Base-by-base conservation (phyloP, 2,329 filamentous ascomycete species). In the Balansia obtecta region DNA sequence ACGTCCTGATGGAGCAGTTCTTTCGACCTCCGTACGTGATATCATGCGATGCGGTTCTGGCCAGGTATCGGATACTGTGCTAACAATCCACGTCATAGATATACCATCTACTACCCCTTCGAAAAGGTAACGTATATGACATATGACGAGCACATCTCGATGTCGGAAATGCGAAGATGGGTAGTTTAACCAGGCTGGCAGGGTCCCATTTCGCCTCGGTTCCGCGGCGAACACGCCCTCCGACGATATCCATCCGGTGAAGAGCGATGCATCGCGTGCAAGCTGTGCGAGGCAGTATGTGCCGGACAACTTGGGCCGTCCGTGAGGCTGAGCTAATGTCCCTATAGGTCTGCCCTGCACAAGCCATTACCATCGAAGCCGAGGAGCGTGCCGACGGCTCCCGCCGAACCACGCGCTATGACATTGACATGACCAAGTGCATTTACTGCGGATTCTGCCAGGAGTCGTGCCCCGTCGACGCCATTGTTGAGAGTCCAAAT, bases 371-470 rank as follows among this genome's bases (percentile, higher is more conserved):
- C 49, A 98, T 98, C 62, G 93, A 98, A 74, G 93, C 93, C 51
- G 93, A 98, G 71, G 93, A 98, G 77, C 89, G 93, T 66, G 88
- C 87, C 64, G 93, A 98, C 63, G 93, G 93, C 56, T 94, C 88
- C 64, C 83, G 93, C 70, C 83, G 93, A 66, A 98, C 93, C 48
- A 96, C 91, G 53, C 83, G 91, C 67, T 98, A 98, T 73, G 93
- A 98, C 68, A 96, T 98, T 66, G 93, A 98, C 73, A 98, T 98
- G 93, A 97, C 93, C 64, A 98, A 98, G 79, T 98, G 93, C 75
- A 98, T 98, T 71, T 98, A 97, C 82, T 97, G 93, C 69, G 93
- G 93, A 48, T 94, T 95, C 75, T 97, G 93, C 80, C 91, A 96
- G 75, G 93, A 98, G 76, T 95, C 88, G 57, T 98, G 93, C 74